Percentiles rank a stretch among this genome's conserved stretches.
phyloP scores from a whole-genome alignment of 75 land plant genomes.

The Cupressus sempervirens region DNA sequence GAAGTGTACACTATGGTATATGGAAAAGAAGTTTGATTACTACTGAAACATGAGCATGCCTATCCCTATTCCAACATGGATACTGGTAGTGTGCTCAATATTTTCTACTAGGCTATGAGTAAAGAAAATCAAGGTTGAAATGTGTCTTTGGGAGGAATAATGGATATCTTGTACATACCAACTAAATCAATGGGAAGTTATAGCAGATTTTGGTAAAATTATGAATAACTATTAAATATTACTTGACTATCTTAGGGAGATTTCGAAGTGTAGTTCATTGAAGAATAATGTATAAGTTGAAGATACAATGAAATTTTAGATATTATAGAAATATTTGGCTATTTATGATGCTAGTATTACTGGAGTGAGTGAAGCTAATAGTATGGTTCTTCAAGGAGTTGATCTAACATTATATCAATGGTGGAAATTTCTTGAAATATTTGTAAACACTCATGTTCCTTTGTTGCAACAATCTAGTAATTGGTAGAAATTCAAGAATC shows the following conservation, averaged over 20 bases:
- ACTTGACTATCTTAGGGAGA: constrained; percentile 82
- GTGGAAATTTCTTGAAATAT: constrained; percentile 98
- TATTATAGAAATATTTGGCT: constrained; percentile 99
- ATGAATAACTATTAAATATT: constrained; percentile 91
- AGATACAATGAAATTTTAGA: no score
- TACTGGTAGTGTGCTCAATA: no score
- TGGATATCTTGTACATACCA: constrained; percentile 88
- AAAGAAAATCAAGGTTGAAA: no score
- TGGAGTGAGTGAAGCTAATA: no score
- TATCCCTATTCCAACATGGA: constrained; percentile 97
- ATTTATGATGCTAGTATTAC: no score
- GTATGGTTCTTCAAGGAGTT: no score
- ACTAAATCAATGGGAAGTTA: constrained; percentile 93
- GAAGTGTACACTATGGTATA: constrained; percentile 93
- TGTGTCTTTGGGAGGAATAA: no score
- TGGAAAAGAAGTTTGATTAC: constrained; percentile 92
- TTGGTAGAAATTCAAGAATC: no score
- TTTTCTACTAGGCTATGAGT: no score
- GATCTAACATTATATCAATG: no score
- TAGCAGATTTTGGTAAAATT: constrained; percentile 88
- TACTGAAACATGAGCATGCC: constrained; percentile 90
- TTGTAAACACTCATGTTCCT: constrained; percentile 80
- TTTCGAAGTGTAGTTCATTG: constrained; percentile 80
- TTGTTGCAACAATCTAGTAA: constrained; percentile 97
- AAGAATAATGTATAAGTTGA: constrained; percentile 93